Evolutionary conservation across 192 early-diverging fungal species (phyloP).

Genomic region (Backusella sp.): DNA sequence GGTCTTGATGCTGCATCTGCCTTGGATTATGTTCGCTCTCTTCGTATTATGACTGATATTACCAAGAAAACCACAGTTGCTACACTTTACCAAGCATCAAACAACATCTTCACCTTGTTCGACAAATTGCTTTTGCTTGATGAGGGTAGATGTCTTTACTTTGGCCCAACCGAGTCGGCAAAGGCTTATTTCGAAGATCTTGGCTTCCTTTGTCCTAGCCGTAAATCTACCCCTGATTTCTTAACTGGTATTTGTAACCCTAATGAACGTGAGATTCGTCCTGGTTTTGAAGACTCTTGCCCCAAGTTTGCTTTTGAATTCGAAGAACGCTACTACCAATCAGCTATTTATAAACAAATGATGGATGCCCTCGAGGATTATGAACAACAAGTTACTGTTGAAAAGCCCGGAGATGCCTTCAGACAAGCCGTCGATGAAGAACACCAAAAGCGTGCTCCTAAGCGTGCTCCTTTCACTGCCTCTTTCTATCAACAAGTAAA

Average conservation of each 20-base stretch:
- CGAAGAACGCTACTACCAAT: slow-evolving; percentile 51
- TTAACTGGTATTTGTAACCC: slow-evolving; percentile 69
- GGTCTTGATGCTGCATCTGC: slow-evolving; percentile 83
- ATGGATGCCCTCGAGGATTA: slow-evolving; percentile 45
- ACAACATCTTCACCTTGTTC: slow-evolving; percentile 75
- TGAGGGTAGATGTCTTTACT: slow-evolving; percentile 67
- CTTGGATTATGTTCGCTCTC: slow-evolving; percentile 73
- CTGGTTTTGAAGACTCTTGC: slow-evolving; percentile 53
- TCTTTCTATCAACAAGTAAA: slow-evolving; percentile 64
- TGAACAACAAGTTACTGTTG: slow-evolving; percentile 28
- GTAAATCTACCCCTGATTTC: slow-evolving; percentile 73
- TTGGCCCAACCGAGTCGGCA: slow-evolving; percentile 60
- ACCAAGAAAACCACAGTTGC: slow-evolving; percentile 59
- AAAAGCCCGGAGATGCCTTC: slow-evolving; percentile 31
- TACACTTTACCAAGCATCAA: slow-evolving; percentile 70
- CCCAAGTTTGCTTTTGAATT: slow-evolving; percentile 65
- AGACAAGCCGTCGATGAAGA: slow-evolving; percentile 52
- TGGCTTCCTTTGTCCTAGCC: slow-evolving; percentile 59
- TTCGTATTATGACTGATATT: slow-evolving; percentile 73
- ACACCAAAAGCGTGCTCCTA: slow-evolving; percentile 51
- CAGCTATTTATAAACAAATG: slow-evolving; percentile 39
- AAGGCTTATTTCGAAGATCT: slow-evolving; percentile 62
- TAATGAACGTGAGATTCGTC: slow-evolving; percentile 47
- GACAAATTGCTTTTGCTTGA: slow-evolving; percentile 68
- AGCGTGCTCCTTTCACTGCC: slow-evolving; percentile 59